Base-by-base conservation (phyloP, 352 stramenopile species). In the Bremia lactucae region DNA sequence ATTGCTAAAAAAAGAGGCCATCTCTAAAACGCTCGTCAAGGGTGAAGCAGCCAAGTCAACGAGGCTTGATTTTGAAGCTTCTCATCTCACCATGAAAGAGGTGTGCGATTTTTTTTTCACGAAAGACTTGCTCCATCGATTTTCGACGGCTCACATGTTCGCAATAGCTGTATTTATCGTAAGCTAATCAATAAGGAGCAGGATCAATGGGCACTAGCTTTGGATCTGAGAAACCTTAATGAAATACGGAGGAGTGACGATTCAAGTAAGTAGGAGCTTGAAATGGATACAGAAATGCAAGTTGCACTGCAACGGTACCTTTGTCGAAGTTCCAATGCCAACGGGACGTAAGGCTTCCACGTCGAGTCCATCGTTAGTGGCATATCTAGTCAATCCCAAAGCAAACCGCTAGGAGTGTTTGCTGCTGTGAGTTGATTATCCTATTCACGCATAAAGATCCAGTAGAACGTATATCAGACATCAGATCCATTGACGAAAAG, bases 31-130 rank as follows among this genome's bases (percentile, higher is more conserved):
- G n/a, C n/a, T n/a, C n/a, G n/a, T n/a, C n/a, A n/a, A n/a, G n/a
- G 31, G 20, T 21, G 14, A 9, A 36, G 31, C 31, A 8, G 31
- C 31, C 31, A 14, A 28, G 1, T 40, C 8, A 11, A 49, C 11
- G 19, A 1, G 23, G 20, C 6, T 55, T n/a, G 39, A 55, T 9
- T 55, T 22, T 18, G 46, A 55, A 6, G 38, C 33, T 5, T 48
- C 38, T 9, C 46, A 49, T 29, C 13, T 55, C 4, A 35, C 24
- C 0, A 21, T 48, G 46, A 19, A 44, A 3, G 38, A 49, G 8
- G 38, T 44, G 0, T 55, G 45, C 7, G 9, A 36, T 10, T 34
- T 44, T 31, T 19, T 55, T 1, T n/a, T n/a, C n/a, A n/a, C 24
- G 48, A 26, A 33, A 55, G 14, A 14, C 31, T 10, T 2, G 36